Conservation (phyloP, 169 alveolate species). For the Plasmodium billcollinsi region DNA sequence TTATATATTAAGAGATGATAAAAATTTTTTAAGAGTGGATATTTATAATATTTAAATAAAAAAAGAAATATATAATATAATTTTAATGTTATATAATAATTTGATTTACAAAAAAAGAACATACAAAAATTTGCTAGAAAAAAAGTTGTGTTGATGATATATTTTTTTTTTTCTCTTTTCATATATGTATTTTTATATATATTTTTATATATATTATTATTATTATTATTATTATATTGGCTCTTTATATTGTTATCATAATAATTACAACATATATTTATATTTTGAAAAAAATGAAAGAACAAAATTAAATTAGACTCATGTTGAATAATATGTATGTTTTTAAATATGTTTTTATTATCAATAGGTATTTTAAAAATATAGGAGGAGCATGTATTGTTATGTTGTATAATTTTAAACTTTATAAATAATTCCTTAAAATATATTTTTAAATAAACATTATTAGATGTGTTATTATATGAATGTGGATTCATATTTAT, state of each 20-base stretch:
- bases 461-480: neutral
- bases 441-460: conserved; percentile 23
- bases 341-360: conserved; percentile 30
- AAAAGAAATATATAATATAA: conserved; percentile 33
- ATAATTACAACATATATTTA: conserved; percentile 19
- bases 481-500: neutral
- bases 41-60: conserved; percentile 40
- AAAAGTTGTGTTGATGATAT: neutral
- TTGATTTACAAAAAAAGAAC: conserved; percentile 57
- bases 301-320: conserved; percentile 20
- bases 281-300: conserved; percentile 15
- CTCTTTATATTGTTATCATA: neutral
- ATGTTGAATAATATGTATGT: conserved; percentile 27
- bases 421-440: conserved; percentile 34
- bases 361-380: conserved; percentile 46
- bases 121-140: conserved; percentile 17
- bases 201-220: too few relatives aligned
- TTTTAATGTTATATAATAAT: conserved; percentile 42
- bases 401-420: conserved; percentile 27
- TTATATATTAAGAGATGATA: conserved; percentile 3
- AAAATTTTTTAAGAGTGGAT: conserved; percentile 17
- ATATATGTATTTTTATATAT: neutral
- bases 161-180: conserved; percentile 6
- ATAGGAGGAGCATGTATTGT: neutral
- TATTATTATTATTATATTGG: too few relatives aligned